Conservation (phyloP, 768 basidiomycete genomes). For the Mrakia hoshinonis region DNA sequence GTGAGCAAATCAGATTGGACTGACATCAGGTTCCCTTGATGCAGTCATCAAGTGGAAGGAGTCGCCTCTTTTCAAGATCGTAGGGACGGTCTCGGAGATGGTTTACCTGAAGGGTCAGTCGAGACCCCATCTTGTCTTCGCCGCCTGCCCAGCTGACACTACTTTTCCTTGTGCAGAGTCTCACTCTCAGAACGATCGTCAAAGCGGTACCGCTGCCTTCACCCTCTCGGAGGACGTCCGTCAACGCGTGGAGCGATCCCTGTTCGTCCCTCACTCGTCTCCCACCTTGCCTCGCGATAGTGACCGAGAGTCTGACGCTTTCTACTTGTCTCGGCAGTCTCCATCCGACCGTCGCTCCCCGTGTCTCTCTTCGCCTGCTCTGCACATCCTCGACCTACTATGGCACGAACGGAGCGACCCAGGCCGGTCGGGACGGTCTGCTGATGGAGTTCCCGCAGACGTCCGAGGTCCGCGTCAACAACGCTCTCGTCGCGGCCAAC, state of each 20-base stretch:
- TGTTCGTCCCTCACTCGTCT: background rate
- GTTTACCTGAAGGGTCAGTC: conserved; percentile 7
- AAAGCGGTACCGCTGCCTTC: background rate
- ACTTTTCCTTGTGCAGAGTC: background rate
- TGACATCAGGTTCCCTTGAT: background rate
- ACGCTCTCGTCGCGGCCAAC: conserved; percentile 57
- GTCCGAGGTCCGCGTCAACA: conserved; percentile 83
- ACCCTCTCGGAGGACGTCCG: conserved; percentile 2
- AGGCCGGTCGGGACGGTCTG: conserved; percentile 34
- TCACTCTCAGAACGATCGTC: conserved; percentile 14
- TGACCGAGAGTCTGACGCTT: no score
- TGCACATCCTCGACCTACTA: conserved; percentile 41
- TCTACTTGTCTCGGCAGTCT: conserved; percentile 29
- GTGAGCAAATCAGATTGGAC: background rate
- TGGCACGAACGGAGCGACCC: conserved; percentile 29
- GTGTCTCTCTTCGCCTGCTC: conserved; percentile 39
- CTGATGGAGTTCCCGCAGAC: conserved; percentile 85
- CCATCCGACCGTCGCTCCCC: conserved; percentile 30
- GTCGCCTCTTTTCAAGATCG: conserved; percentile 17
- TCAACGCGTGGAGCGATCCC: background rate
- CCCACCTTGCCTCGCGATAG: no score
- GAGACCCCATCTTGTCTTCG: background rate
- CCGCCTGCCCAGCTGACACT: background rate
- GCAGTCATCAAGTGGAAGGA: conserved; percentile 16
- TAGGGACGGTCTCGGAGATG: background rate